These are phyloP conservation scores for Ganoderma resinaceum DNA, from an alignment of 1,284 basidiomycete species.

Conservation along the genomic window DNA sequence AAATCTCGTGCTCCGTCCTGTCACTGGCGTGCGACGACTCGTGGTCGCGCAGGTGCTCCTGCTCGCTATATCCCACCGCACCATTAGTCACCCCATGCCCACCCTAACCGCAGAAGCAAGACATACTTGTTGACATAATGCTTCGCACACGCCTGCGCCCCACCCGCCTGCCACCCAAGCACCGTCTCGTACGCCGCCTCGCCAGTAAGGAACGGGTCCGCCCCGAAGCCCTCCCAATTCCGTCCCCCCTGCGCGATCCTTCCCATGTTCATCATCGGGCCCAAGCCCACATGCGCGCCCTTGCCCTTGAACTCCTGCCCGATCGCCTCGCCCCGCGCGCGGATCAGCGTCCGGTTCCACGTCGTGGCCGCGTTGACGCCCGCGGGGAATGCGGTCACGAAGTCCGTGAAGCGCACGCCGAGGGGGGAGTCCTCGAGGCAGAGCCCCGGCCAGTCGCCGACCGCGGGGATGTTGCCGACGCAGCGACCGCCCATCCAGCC, in stretches of 20 bases:
- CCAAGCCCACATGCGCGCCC: slow-evolving; percentile 77
- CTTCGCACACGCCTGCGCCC: slow-evolving; percentile 83
- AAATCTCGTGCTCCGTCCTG: slow-evolving; percentile 78
- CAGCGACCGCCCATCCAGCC: slow-evolving; percentile 54
- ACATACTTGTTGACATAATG: slow-evolving; percentile 76
- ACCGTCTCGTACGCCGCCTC: slow-evolving; percentile 80
- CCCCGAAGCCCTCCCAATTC: slow-evolving; percentile 89
- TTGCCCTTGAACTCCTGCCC: slow-evolving; percentile 82
- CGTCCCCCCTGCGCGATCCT: slow-evolving; percentile 72
- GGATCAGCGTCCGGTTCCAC: slow-evolving; percentile 72
- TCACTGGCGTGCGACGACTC: slow-evolving; percentile 78
- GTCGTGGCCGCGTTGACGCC: slow-evolving; percentile 65
- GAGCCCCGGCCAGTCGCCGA: slow-evolving; percentile 59
- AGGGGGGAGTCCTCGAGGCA: slow-evolving; percentile 70
- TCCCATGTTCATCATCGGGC: slow-evolving; percentile 77
- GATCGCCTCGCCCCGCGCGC: slow-evolving; percentile 76
- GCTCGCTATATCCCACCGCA: slow-evolving; percentile 53
- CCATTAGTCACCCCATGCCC: background rate
- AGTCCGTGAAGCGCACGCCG: slow-evolving; percentile 54
- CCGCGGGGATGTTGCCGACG: slow-evolving; percentile 50
- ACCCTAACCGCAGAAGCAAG: slow-evolving; percentile 25
- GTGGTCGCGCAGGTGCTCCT: slow-evolving; percentile 65
- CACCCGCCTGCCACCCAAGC: slow-evolving; percentile 73
- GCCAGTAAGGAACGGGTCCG: slow-evolving; percentile 77
- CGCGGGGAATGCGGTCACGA: slow-evolving; percentile 66